These are phyloP conservation scores for Starmerella stigmatis DNA, from an alignment of 805 yeast genomes.

Conservation along the genomic window DNA sequence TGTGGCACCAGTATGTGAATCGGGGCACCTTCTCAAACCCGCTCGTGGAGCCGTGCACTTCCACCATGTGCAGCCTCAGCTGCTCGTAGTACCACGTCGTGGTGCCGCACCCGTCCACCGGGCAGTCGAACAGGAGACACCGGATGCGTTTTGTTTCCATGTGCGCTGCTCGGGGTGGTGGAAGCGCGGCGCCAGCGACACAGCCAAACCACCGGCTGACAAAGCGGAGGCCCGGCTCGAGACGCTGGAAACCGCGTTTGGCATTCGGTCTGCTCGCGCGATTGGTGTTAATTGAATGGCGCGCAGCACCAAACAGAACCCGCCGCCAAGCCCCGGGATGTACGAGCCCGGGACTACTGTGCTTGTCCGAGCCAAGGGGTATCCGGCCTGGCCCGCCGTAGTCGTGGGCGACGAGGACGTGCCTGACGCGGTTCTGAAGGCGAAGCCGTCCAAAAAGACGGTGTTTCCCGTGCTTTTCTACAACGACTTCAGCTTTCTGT, in stretches of 20 bases:
- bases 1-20: neutral
- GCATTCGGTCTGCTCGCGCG: too few relatives aligned
- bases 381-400: slow-evolving; percentile 83
- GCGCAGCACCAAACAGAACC: neutral
- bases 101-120: neutral
- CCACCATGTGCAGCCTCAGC: neutral
- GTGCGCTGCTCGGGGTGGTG: neutral
- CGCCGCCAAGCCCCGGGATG: neutral
- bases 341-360: slow-evolving; percentile 41
- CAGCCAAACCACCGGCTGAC: neutral
- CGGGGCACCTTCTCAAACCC: neutral
- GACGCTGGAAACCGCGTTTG: neutral
- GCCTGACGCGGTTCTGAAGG: slow-evolving; percentile 45
- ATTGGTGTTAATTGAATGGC: neutral
- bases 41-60: neutral
- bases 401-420: slow-evolving; percentile 50
- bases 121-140: neutral
- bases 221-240: neutral
- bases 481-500: slow-evolving; percentile 58
- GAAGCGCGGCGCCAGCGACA: too few relatives aligned
- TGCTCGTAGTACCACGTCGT: slow-evolving; percentile 1
- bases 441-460: slow-evolving; percentile 38
- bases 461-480: slow-evolving; percentile 50
- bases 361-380: slow-evolving; percentile 69
- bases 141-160: neutral